A percentile compares a stretch with the other conserved stretches of the same genome.
Evolutionary conservation across 2,329 filamentous ascomycete species (phyloP).

Genomic region (Diplodia sapinea): DNA sequence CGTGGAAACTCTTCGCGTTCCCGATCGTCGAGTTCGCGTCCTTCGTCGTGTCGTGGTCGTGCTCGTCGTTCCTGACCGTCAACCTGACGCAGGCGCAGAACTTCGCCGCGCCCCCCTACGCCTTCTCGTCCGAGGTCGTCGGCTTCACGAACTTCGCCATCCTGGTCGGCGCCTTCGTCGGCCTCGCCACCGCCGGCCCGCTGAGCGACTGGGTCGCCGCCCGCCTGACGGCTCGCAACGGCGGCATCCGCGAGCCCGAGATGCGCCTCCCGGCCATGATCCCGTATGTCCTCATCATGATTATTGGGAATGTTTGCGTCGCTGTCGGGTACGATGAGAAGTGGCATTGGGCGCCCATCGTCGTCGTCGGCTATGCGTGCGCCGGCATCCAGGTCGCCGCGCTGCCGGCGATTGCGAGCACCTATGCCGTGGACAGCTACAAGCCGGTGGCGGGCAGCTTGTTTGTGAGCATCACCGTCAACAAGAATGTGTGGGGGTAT

Average conservation of each 20-base stretch:
- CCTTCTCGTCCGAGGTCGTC: slow-evolving; percentile 57
- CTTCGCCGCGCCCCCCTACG: slow-evolving; percentile 63
- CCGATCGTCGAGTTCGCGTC: slow-evolving; percentile 68
- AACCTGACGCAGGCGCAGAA: slow-evolving; percentile 65
- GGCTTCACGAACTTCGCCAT: slow-evolving; percentile 65
- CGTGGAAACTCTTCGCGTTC: slow-evolving; percentile 66
- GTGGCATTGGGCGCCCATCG: slow-evolving; percentile 62
- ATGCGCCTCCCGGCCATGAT: slow-evolving; percentile 64
- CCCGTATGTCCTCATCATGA: slow-evolving; percentile 63
- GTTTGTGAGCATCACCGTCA: slow-evolving; percentile 67
- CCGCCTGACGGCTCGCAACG: slow-evolving; percentile 58
- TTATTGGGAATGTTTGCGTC: slow-evolving; percentile 63
- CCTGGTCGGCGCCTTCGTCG: slow-evolving; percentile 60
- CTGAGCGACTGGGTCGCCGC: slow-evolving; percentile 64
- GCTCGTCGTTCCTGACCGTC: slow-evolving; percentile 62
- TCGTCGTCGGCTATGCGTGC: slow-evolving; percentile 64
- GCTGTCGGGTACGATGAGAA: slow-evolving; percentile 59
- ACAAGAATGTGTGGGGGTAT: slow-evolving; percentile 69
- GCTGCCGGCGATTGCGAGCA: slow-evolving; percentile 63
- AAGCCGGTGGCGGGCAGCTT: slow-evolving; percentile 66
- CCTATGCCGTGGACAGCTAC: slow-evolving; percentile 68
- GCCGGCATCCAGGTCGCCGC: slow-evolving; percentile 66
- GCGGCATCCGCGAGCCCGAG: slow-evolving; percentile 63
- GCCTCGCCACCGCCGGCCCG: slow-evolving; percentile 61
- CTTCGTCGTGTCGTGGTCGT: slow-evolving; percentile 67